Evolutionary conservation across 208 protist species (phyloP).

Genomic region (Acanthamoeba royreba): DNA sequence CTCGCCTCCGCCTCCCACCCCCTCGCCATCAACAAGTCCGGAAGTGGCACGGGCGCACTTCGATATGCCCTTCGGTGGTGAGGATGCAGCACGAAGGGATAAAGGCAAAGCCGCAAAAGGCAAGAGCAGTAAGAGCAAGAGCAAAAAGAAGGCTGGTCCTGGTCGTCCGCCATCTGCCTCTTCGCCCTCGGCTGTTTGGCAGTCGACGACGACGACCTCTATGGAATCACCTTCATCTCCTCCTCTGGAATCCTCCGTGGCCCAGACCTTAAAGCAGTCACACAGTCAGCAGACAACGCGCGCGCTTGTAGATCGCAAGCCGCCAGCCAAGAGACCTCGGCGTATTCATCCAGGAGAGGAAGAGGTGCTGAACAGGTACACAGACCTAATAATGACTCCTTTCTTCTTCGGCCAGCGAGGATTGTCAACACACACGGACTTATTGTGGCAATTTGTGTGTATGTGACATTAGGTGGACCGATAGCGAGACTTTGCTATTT

Average conservation of each 20-base stretch:
- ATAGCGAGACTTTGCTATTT: conserved; percentile 36
- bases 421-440: not conserved
- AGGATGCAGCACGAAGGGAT: not conserved
- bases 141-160: not conserved
- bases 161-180: not conserved
- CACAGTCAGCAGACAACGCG: not conserved
- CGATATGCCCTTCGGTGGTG: not conserved
- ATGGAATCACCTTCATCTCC: not conserved
- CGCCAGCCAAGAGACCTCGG: not conserved
- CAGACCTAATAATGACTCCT: not conserved
- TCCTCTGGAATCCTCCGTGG: too few species aligned
- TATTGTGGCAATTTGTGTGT: not conserved
- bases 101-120: not conserved
- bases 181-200: not conserved
- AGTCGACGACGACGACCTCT: too few species aligned
- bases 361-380: conserved; percentile 31
- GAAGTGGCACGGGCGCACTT: not conserved
- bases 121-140: not conserved
- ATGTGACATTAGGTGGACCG: conserved; percentile 6
- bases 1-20: not conserved
- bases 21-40: conserved; percentile 17
- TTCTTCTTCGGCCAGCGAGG: not conserved
- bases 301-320: not conserved
- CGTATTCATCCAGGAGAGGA: conserved; percentile 21
- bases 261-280: not conserved